phyloP scores from a whole-genome alignment of 331 rosid species.

The Cydonia oblonga region DNA sequence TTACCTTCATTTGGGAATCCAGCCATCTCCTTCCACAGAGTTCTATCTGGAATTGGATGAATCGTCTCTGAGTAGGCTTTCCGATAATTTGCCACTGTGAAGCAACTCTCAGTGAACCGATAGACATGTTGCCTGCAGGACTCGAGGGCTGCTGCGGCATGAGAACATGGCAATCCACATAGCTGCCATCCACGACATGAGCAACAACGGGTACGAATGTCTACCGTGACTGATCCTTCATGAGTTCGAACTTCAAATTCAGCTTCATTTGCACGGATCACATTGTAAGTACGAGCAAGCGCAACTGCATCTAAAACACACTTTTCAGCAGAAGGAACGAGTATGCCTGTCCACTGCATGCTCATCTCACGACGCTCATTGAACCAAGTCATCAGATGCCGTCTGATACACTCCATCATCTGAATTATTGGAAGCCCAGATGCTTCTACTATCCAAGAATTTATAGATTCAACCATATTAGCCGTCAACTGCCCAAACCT shows the following conservation, averaged over 20 bases:
- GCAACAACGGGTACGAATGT: conserved; percentile 37
- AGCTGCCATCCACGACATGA: conserved; percentile 45
- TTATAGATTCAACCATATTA: conserved; percentile 26
- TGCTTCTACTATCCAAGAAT: conserved; percentile 31
- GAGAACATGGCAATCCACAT: conserved; percentile 51
- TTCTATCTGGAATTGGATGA: conserved; percentile 49
- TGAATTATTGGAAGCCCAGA: conserved; percentile 46
- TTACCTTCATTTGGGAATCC: conserved; percentile 7
- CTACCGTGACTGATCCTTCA: conserved; percentile 20
- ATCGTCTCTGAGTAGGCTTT: conserved; percentile 48
- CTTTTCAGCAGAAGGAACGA: conserved; percentile 40
- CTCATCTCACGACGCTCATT: conserved; percentile 47
- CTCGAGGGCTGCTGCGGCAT: conserved; percentile 41
- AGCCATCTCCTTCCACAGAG: conserved; percentile 31
- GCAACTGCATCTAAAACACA: conserved; percentile 31
- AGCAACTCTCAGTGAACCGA: conserved; percentile 45
- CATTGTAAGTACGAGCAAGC: conserved; percentile 17
- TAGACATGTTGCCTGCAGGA: conserved; percentile 46
- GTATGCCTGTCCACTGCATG: conserved; percentile 39
- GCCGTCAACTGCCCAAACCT: conserved; percentile 41
- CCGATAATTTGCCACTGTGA: conserved; percentile 45
- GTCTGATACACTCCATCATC: conserved; percentile 40
- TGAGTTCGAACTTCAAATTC: conserved; percentile 27
- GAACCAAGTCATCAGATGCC: conserved; percentile 38
- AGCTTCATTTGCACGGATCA: conserved; percentile 27